Conservation (phyloP, 257 asterid genomes). For the Petunia axillaris region DNA sequence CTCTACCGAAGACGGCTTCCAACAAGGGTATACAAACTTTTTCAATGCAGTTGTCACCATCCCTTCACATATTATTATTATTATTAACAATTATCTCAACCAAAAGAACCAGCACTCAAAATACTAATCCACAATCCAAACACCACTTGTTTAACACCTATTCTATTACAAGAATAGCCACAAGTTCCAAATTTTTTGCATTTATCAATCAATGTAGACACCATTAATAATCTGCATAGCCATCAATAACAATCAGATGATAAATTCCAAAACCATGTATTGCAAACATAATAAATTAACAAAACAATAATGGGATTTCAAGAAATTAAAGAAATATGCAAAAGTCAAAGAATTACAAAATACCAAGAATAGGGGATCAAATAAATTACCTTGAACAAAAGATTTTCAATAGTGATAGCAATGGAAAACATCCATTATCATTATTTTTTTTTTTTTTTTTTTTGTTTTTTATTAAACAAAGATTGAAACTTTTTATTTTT, state of each 20-base stretch:
- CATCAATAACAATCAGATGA: constrained; percentile 16
- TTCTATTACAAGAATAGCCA: constrained; percentile 35
- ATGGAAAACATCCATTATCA: constrained; percentile 32
- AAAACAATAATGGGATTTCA: constrained; percentile 25
- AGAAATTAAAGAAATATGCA: background rate
- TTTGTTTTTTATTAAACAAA: background rate
- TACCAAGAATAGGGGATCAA: background rate
- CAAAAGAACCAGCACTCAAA: constrained; percentile 35
- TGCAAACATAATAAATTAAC: background rate
- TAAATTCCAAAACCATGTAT: background rate
- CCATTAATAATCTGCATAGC: constrained; percentile 54
- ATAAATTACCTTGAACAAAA: constrained; percentile 36
- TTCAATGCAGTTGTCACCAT: constrained; percentile 68
- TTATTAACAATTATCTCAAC: constrained; percentile 17
- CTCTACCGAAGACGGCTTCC: constrained; percentile 47
- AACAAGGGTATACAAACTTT: constrained; percentile 63
- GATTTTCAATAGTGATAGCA: constrained; percentile 21
- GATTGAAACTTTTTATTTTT: constrained; percentile 10
- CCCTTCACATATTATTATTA: constrained; percentile 38
- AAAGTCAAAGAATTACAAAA: background rate
- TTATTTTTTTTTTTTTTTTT: constrained; percentile 5
- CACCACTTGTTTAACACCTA: constrained; percentile 27
- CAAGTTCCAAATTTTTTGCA: constrained; percentile 41
- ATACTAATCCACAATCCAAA: constrained; percentile 31
- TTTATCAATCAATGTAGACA: constrained; percentile 40